phyloP scores from a whole-genome alignment of 2,329 filamentous ascomycete genomes.

The Scytalidium sp. region DNA sequence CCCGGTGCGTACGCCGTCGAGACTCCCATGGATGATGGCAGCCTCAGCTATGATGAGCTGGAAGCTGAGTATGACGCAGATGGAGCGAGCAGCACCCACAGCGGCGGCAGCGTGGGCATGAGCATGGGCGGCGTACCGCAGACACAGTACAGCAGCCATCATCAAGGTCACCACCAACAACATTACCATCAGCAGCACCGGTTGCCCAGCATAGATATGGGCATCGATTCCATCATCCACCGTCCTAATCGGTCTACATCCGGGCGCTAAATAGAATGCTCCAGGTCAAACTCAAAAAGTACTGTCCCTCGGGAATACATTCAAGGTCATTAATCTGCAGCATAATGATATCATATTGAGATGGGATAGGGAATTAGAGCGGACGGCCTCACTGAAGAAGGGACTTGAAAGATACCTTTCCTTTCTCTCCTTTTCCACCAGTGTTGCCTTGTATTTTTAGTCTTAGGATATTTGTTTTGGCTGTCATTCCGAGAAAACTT shows the following conservation, averaged over 20 bases:
- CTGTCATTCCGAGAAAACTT: too few species aligned
- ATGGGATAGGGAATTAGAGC: too few species aligned
- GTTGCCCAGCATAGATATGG: constrained; percentile 57
- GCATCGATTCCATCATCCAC: constrained; percentile 58
- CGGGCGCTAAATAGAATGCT: not conserved
- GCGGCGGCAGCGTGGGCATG: constrained; percentile 9
- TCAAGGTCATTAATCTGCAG: too few species aligned
- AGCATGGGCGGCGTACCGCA: constrained; percentile 3
- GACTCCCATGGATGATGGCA: constrained; percentile 60
- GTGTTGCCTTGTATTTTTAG: too few species aligned
- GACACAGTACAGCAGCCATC: not conserved
- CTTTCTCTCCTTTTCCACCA: too few species aligned
- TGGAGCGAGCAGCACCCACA: constrained; percentile 6
- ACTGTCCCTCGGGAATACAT: too few species aligned
- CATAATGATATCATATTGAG: too few species aligned
- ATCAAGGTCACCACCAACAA: not conserved
- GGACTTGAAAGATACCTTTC: too few species aligned
- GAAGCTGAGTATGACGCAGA: constrained; percentile 32
- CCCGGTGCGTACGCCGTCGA: constrained; percentile 9
- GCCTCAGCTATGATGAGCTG: constrained; percentile 58
- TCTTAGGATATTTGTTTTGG: too few species aligned
- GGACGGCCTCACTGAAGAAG: too few species aligned
- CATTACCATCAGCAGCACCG: constrained; percentile 19
- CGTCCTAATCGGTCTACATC: constrained; percentile 27
- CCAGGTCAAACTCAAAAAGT: too few species aligned